Conservation (phyloP, 2,329 filamentous ascomycete species). For the Alternaria gaisen region DNA sequence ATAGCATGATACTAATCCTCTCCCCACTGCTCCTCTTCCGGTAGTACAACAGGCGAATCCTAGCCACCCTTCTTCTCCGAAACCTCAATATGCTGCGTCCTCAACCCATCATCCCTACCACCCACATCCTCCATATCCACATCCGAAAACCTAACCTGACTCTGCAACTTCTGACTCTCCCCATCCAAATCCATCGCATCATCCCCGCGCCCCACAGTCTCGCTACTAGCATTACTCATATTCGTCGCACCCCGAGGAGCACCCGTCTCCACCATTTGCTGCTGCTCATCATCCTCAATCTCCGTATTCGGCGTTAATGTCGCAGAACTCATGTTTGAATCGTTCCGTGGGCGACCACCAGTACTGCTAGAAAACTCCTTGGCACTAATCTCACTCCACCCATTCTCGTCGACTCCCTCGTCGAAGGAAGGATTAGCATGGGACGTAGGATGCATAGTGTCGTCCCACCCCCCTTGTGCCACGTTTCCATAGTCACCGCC, state of each 20-base stretch:
- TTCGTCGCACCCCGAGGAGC: conserved; percentile 6
- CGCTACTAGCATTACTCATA: conserved; percentile 35
- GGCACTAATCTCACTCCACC: conserved; percentile 34
- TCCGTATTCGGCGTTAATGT: conserved; percentile 50
- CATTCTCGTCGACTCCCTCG: conserved; percentile 13
- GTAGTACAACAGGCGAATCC: too few relatives aligned
- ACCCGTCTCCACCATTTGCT: conserved; percentile 16
- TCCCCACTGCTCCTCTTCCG: background rate
- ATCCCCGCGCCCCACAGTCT: conserved; percentile 30
- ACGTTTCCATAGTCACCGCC: conserved; percentile 13
- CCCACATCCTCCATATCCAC: conserved; percentile 32
- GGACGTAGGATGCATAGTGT: conserved; percentile 15
- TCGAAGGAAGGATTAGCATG: conserved; percentile 15
- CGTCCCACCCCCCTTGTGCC: conserved; percentile 30
- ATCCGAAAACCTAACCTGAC: conserved; percentile 28
- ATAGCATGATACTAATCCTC: background rate
- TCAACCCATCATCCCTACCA: conserved; percentile 16
- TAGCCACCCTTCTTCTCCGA: conserved; percentile 38
- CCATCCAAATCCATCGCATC: conserved; percentile 33
- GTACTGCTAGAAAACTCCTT: conserved; percentile 24
- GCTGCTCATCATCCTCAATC: conserved; percentile 30
- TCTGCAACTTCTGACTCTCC: conserved; percentile 11
- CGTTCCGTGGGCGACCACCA: conserved; percentile 8
- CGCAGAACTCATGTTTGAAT: conserved; percentile 33
- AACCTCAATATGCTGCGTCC: conserved; percentile 36